Percentiles rank a stretch among this genome's conserved stretches.
phyloP scores from a whole-genome alignment of 441 rosid species.

The Manihot esculenta region DNA sequence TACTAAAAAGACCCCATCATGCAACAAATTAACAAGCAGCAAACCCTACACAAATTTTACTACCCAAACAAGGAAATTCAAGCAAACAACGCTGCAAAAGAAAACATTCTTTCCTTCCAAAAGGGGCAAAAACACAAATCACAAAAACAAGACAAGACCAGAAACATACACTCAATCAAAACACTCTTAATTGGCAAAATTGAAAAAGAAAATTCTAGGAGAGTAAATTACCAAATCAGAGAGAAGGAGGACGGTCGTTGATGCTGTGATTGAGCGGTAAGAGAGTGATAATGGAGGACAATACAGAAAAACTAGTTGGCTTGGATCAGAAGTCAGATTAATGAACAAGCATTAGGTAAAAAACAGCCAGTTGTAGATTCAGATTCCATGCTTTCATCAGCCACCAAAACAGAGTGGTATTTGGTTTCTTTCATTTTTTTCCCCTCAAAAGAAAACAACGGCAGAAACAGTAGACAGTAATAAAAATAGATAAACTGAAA shows the following conservation, averaged over 20 bases:
- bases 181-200: not conserved
- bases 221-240: conserved; percentile 3
- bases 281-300: not conserved
- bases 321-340: not conserved
- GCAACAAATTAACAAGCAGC: not conserved
- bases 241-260: not conserved
- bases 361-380: conserved; percentile 10
- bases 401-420: conserved; percentile 3
- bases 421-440: too few species aligned
- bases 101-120: not conserved
- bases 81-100: not conserved
- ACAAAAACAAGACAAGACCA: not conserved
- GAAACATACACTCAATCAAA: not conserved
- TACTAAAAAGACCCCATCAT: not conserved
- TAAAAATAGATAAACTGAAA: too few species aligned
- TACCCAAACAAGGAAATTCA: not conserved
- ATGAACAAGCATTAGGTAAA: not conserved
- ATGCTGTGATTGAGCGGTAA: not conserved
- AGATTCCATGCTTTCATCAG: not conserved
- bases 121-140: not conserved
- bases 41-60: not conserved
- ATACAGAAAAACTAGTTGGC: not conserved
- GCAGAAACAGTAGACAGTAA: not conserved
- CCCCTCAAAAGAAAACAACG: too few species aligned
- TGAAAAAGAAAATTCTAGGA: not conserved